A percentile compares a stretch with the other conserved stretches of the same genome.
These are phyloP conservation scores for Herpetomonas tarakana DNA, from an alignment of 208 protist genomes.

Conservation along the genomic window DNA sequence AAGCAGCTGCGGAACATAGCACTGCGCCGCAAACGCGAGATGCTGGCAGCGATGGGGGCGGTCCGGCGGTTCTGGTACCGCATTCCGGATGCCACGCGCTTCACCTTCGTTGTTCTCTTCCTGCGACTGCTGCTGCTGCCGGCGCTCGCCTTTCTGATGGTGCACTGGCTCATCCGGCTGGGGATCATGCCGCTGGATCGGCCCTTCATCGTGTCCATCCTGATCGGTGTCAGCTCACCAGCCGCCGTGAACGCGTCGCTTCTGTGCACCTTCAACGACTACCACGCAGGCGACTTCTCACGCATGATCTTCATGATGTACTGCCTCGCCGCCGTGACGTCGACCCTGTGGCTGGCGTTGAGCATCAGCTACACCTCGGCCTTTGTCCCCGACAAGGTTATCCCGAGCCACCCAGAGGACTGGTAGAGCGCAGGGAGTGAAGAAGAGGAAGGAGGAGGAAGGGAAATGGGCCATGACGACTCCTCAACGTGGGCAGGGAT, in stretches of 20 bases:
- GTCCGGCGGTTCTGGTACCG: conserved; percentile 6
- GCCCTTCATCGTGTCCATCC: conserved; percentile 56
- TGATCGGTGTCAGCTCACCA: conserved; percentile 57
- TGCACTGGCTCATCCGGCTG: conserved; percentile 40
- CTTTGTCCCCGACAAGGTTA: neutral
- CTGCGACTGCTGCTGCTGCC: conserved; percentile 62
- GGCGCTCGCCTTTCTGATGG: conserved; percentile 40
- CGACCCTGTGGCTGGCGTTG: conserved; percentile 54
- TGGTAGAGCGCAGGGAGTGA: neutral
- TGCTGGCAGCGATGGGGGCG: neutral
- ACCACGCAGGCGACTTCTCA: conserved; percentile 47
- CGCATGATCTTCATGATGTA: conserved; percentile 73
- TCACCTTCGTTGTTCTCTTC: conserved; percentile 30
- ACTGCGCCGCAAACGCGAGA: conserved; percentile 1
- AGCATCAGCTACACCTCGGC: conserved; percentile 21
- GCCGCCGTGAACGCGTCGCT: conserved; percentile 64
- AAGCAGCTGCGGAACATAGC: neutral
- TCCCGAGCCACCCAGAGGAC: neutral
- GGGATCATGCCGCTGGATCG: conserved; percentile 43
- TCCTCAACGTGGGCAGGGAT: too few relatives aligned
- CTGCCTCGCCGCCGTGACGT: conserved; percentile 40
- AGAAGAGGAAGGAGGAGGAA: too few relatives aligned
- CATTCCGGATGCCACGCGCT: conserved; percentile 18
- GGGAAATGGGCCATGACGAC: too few relatives aligned
- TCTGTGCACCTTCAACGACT: conserved; percentile 59